Evolutionary conservation across 352 stramenopile genomes (phyloP).

Genomic region (Phytophthora pini): DNA sequence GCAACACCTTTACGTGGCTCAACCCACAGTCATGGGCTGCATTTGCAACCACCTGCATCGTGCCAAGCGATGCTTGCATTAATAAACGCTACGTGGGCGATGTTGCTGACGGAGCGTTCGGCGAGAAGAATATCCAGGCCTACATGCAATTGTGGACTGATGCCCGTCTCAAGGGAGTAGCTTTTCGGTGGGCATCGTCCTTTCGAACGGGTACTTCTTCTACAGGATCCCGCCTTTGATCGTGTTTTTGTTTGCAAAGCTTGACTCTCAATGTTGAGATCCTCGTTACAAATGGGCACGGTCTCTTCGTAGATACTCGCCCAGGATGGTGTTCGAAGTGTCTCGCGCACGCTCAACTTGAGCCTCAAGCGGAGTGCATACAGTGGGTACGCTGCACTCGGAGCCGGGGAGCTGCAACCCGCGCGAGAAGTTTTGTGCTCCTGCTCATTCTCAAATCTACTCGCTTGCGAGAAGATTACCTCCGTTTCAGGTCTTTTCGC

Average conservation of each 20-base stretch:
- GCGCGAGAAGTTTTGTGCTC: not conserved
- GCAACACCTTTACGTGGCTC: conserved; percentile 5
- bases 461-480: conserved; percentile 35
- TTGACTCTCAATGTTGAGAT: conserved; percentile 26
- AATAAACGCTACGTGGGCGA: conserved; percentile 1
- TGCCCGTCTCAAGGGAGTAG: conserved; percentile 7
- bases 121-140: not conserved
- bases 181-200: conserved; percentile 13
- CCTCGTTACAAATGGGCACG: conserved; percentile 21
- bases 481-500: conserved; percentile 12
- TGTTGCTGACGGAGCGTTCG: not conserved
- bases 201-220: conserved; percentile 6
- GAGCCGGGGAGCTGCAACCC: not conserved
- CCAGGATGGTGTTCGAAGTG: conserved; percentile 14
- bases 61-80: not conserved
- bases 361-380: not conserved
- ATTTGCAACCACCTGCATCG: not conserved
- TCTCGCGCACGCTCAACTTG: not conserved
- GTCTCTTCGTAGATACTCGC: conserved; percentile 15
- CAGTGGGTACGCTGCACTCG: not conserved
- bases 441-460: conserved; percentile 30
- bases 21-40: not conserved
- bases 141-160: not conserved
- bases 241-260: conserved; percentile 3
- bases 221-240: conserved; percentile 1